phyloP scores from a whole-genome alignment of 768 basidiomycete genomes.

The Xerocomellus dryophilus region DNA sequence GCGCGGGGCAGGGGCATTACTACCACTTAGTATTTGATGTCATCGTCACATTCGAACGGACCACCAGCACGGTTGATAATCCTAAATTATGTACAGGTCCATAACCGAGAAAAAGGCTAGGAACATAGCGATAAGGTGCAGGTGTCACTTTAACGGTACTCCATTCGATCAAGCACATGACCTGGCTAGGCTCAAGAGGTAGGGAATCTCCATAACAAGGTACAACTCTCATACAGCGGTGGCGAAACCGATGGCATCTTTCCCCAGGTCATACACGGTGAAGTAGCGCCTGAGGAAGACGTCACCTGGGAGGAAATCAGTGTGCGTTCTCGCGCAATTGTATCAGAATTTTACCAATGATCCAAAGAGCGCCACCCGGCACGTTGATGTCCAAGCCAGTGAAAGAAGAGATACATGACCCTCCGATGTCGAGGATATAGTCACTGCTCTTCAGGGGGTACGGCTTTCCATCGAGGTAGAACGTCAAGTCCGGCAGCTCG shows the following conservation, averaged over 20 bases:
- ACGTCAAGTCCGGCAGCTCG: conserved; percentile 76
- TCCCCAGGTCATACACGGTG: conserved; percentile 84
- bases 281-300: conserved; percentile 90
- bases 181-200: neutral
- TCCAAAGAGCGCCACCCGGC: conserved; percentile 81
- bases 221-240: conserved; percentile 29
- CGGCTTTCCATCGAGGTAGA: conserved; percentile 77
- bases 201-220: conserved; percentile 1
- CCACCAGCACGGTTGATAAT: too few species aligned
- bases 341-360: conserved; percentile 58
- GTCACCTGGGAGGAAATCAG: conserved; percentile 50
- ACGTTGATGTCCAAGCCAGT: conserved; percentile 87
- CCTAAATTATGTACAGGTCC: neutral
- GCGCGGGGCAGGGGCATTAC: neutral
- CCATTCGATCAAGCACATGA: conserved; percentile 14
- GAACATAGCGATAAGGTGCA: neutral
- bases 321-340: neutral
- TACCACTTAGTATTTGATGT: neutral
- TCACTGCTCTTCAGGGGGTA: conserved; percentile 81
- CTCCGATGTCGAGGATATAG: conserved; percentile 87
- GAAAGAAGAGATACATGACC: conserved; percentile 93
- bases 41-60: too few species aligned
- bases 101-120: neutral
- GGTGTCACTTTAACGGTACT: neutral
- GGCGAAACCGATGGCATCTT: conserved; percentile 84